Percentiles rank a stretch among this genome's conserved stretches.
phyloP scores from a whole-genome alignment of 2,329 filamentous ascomycete genomes.

The Lojkania enalia region DNA sequence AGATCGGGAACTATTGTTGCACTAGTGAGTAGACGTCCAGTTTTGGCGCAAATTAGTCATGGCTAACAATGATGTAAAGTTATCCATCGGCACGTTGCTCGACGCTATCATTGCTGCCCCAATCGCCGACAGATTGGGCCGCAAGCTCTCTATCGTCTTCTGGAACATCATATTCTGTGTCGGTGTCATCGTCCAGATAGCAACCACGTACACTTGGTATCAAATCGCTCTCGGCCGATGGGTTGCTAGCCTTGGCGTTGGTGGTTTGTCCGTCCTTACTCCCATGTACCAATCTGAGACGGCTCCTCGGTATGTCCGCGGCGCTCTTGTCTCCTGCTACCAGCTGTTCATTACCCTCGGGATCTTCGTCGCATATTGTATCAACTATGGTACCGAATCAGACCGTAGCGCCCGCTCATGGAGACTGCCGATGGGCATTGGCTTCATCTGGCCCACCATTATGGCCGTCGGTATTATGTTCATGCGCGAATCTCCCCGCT shows the following conservation, averaged over 20 bases:
- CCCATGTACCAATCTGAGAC: conserved; percentile 69
- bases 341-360: conserved; percentile 72
- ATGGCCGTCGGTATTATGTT: conserved; percentile 59
- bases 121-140: conserved; percentile 64
- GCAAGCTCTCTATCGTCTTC: conserved; percentile 63
- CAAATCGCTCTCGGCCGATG: conserved; percentile 67
- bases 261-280: conserved; percentile 62
- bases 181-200: conserved; percentile 68
- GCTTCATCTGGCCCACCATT: conserved; percentile 59
- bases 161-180: conserved; percentile 66
- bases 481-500: conserved; percentile 61
- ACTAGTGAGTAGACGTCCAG: conserved; percentile 24
- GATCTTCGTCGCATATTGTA: conserved; percentile 57
- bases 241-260: conserved; percentile 68
- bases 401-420: conserved; percentile 57
- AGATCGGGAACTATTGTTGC: conserved; percentile 42
- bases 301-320: conserved; percentile 65
- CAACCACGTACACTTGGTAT: conserved; percentile 60
- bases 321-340: conserved; percentile 65
- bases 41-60: neutral
- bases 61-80: conserved; percentile 23
- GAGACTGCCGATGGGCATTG: conserved; percentile 65
- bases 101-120: conserved; percentile 64
- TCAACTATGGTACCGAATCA: conserved; percentile 64
- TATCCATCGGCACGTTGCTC: conserved; percentile 76